Evolutionary conservation across 345 rosid species (phyloP), one percentile per base, ranked within the genome.

Genomic region (Citrus trifoliata): DNA sequence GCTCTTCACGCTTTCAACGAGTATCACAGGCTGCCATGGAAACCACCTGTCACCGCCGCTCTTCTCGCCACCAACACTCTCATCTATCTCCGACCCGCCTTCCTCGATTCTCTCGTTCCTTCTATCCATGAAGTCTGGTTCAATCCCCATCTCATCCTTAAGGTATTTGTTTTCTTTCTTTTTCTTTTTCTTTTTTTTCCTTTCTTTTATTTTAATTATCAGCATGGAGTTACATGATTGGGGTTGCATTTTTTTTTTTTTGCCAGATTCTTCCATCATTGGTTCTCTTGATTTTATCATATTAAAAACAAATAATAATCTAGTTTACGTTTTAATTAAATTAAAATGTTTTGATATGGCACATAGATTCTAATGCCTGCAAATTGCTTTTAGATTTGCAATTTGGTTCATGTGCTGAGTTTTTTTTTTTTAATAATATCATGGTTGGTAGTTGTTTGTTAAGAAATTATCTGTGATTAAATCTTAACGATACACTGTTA

Each of bases 21-120:
- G 84, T 94, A 94, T 81, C 88, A 89, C 76, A 80, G 97, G 73
- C 87, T 91, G 61, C 94, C 92, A 25, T 86, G 95, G 95, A 96
- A 91, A 84, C 98, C 99, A 0, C 99, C 99, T 0, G 93, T 96
- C 58, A 94, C 98, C 21, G 97, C 94, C 18, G 93, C 89, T 56
- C 93, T 96, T 28, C 75, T 96, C 27, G 93, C 92, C 32, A 90
- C 95, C 60, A 96, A 96, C 76, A 85, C 93, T 68, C 87, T 94
- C 71, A 81, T 88, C 75, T 94, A 93, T 83, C 83, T 94, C 61
- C 80, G 97, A 21, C 99, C 98, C 22, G 77, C 92, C 61, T 84
- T 88, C 55, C 89, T 96, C 70, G 87, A 83, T 73, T 71, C 83
- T 38, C 1, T 91, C 69, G 78, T 94, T 56, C 99, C 99, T 78